phyloP scores from a whole-genome alignment of 2,329 filamentous ascomycete species.

The Paracoccidioides brasiliensis region DNA sequence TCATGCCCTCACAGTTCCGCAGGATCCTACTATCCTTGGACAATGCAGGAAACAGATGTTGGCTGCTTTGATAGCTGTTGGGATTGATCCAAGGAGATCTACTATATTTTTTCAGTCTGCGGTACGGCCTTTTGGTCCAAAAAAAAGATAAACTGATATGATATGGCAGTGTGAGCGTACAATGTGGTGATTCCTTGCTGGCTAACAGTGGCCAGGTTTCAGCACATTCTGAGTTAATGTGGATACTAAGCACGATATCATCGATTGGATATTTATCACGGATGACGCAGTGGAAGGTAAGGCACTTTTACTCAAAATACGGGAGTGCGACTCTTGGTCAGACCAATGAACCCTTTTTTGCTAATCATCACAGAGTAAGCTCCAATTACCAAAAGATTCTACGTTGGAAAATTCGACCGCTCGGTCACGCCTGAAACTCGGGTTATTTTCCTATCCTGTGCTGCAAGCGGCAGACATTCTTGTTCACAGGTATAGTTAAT shows the following conservation, averaged over 20 bases:
- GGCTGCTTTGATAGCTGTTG: slow-evolving; percentile 70
- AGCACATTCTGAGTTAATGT: slow-evolving; percentile 84
- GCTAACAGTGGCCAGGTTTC: slow-evolving; percentile 42
- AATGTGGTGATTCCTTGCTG: neutral
- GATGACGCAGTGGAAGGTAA: slow-evolving; percentile 99
- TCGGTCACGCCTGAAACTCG: slow-evolving; percentile 61
- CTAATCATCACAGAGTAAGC: slow-evolving; percentile 48
- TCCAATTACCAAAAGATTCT: slow-evolving; percentile 48
- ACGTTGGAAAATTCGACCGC: slow-evolving; percentile 44
- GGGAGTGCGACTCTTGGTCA: neutral
- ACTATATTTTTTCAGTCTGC: slow-evolving; percentile 72
- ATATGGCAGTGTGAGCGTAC: neutral
- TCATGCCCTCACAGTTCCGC: slow-evolving; percentile 76
- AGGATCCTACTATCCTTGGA: slow-evolving; percentile 49
- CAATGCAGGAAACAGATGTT: slow-evolving; percentile 59
- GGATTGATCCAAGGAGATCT: slow-evolving; percentile 62
- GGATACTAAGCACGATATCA: slow-evolving; percentile 85
- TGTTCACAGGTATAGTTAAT: slow-evolving; percentile 53
- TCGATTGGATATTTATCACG: slow-evolving; percentile 86
- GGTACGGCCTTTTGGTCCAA: slow-evolving; percentile 34
- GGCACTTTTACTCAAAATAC: slow-evolving; percentile 7
- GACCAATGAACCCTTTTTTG: neutral
- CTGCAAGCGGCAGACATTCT: slow-evolving; percentile 91
- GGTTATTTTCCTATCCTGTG: slow-evolving; percentile 90
- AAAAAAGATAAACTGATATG: neutral